phyloP scores from a whole-genome alignment of 2,329 filamentous ascomycete species.

The Sphaerulina musiva region DNA sequence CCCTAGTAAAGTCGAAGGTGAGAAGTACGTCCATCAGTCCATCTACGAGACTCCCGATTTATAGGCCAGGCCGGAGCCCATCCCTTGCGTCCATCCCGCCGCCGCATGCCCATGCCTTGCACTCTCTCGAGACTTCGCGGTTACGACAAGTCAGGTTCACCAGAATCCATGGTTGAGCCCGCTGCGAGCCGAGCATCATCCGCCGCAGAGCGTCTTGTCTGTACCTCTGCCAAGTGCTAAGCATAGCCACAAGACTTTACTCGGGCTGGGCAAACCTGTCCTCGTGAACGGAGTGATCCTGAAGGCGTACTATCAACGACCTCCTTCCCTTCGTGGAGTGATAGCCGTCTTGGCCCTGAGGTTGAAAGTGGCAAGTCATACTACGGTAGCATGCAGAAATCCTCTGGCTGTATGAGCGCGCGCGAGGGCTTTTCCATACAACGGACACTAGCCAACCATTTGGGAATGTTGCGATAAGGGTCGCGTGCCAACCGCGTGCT shows the following conservation, averaged over 20 bases:
- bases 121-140: too few species aligned
- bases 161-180: background rate
- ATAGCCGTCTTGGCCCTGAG: constrained; percentile 19
- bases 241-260: background rate
- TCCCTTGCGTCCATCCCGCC: too few species aligned
- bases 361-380: constrained; percentile 9
- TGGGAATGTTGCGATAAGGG: constrained; percentile 11
- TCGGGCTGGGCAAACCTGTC: constrained; percentile 4
- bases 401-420: constrained; percentile 3
- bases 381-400: constrained; percentile 16
- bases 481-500: constrained; percentile 20
- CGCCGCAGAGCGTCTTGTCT: background rate
- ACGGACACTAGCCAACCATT: constrained; percentile 6
- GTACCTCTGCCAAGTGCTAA: constrained; percentile 2
- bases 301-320: constrained; percentile 11
- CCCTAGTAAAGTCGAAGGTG: background rate
- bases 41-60: too few species aligned
- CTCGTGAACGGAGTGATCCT: background rate
- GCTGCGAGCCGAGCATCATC: background rate
- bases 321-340: constrained; percentile 20
- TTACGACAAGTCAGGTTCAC: too few species aligned
- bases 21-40: too few species aligned
- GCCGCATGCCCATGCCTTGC: too few species aligned
- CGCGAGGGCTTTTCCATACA: background rate
- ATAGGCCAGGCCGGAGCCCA: too few species aligned